Evolutionary conservation across 2,329 filamentous ascomycete genomes (phyloP).

Genomic region (Penicillium sp.): DNA sequence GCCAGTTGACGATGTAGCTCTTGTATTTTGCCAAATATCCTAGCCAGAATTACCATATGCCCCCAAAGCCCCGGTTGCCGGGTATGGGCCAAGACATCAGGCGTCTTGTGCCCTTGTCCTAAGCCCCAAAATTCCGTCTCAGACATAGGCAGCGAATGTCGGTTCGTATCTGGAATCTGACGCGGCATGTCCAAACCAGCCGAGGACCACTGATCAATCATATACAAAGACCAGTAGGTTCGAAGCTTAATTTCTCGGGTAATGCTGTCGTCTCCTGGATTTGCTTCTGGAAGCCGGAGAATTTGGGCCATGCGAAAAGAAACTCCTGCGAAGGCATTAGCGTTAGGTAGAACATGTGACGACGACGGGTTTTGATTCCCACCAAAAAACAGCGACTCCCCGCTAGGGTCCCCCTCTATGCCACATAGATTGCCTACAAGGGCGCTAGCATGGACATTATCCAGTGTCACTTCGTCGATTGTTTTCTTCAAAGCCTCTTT

Average conservation of each 20-base stretch:
- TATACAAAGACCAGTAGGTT: slow-evolving; percentile 9
- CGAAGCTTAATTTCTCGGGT: neutral
- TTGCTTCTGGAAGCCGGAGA: slow-evolving; percentile 1
- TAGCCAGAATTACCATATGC: slow-evolving; percentile 3
- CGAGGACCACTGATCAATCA: slow-evolving; percentile 7
- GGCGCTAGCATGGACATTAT: slow-evolving; percentile 2
- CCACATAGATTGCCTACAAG: slow-evolving; percentile 5
- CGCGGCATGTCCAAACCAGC: slow-evolving; percentile 6
- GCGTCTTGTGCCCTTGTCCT: neutral
- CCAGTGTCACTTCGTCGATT: slow-evolving; percentile 5
- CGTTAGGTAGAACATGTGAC: neutral
- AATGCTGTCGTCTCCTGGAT: neutral
- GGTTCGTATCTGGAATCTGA: neutral
- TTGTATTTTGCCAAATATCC: slow-evolving; percentile 4
- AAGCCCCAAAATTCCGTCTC: neutral
- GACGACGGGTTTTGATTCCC: neutral
- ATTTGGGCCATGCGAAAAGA: slow-evolving; percentile 4
- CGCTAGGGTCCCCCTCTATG: neutral
- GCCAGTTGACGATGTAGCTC: neutral
- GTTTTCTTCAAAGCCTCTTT: slow-evolving; percentile 5
- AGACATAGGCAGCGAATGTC: neutral
- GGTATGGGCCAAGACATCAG: neutral
- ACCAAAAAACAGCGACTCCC: slow-evolving; percentile 7
- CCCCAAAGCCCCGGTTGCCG: neutral
- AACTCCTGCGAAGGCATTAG: neutral